These are phyloP conservation scores for Kockovaella imperatae DNA, from an alignment of 768 basidiomycete genomes.

Conservation along the genomic window DNA sequence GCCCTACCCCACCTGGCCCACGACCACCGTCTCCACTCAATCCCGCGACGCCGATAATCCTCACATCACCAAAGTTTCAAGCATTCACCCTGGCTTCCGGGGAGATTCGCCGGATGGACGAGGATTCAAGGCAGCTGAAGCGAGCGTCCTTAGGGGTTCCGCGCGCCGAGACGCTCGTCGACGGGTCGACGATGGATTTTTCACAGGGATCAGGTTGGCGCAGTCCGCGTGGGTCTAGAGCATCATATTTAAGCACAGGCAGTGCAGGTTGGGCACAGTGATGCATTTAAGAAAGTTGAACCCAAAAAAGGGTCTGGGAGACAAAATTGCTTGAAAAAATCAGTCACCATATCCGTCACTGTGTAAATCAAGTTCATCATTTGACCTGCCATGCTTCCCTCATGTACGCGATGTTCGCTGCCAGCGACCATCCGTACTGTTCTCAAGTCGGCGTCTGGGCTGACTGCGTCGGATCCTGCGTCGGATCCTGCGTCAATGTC, in stretches of 20 bases:
- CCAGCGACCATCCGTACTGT: constrained; percentile 7
- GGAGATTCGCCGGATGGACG: constrained; percentile 19
- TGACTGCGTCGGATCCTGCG: too few species aligned
- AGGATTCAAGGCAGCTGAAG: constrained; percentile 22
- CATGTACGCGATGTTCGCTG: constrained; percentile 5
- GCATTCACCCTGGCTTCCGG: constrained; percentile 5
- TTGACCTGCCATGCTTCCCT: background rate
- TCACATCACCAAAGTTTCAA: background rate
- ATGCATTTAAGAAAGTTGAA: too few species aligned
- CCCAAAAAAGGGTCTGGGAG: too few species aligned
- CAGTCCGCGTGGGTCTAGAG: too few species aligned
- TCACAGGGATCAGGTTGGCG: too few species aligned
- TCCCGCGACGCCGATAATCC: constrained; percentile 2
- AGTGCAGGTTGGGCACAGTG: too few species aligned
- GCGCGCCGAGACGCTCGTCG: background rate
- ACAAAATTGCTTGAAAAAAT: too few species aligned
- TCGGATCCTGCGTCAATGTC: background rate
- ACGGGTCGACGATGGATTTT: background rate
- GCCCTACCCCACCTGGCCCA: constrained; percentile 20
- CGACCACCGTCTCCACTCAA: background rate
- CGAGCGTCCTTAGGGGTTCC: constrained; percentile 4
- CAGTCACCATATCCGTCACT: background rate
- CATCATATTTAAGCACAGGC: too few species aligned
- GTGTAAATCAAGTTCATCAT: background rate
- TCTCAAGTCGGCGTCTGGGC: too few species aligned